Evolutionary conservation across 148 eudicot genomes (phyloP), one percentile per base, ranked within the genome.

Genomic region (Tetragonia tetragonoides): DNA sequence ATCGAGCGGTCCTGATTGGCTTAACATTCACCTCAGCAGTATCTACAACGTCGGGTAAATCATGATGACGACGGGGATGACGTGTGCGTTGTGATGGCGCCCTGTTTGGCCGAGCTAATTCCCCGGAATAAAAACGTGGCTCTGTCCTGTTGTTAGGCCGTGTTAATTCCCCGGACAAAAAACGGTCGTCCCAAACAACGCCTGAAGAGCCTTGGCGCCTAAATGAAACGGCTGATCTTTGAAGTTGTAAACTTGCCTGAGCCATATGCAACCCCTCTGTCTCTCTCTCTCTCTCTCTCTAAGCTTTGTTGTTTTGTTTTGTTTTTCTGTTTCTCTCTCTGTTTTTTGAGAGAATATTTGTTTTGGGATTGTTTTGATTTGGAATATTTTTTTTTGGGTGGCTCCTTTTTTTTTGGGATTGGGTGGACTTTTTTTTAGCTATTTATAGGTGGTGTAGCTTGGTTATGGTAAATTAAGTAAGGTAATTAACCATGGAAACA

Each of bases 131-230:
- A 40, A 78, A 82, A 10, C 39, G 53, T 1, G 69, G 73, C 10
- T 59, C 47, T 15, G 74, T 44, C 12, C 11, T n/a, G 28, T 10
- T 10, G 4, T 59, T 77, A 7, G 74, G 23, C 4, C 20, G 46
- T n/a, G 15, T 18, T 28, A 83, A n/a, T 73, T 81, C 86, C 0
- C 63, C 80, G 1, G 82, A 67, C 34, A 80, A 51, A 12, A 83
- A 70, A 23, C 81, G 88, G 65, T 90, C 91, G 60, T 88, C 84
- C 88, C 90, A 90, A 34, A 90, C 87, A 2, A 79, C 76, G 7
- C 93, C 93, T 0, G 93, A 90, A 5, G 93, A 90, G 16, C 93
- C 93, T 82, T 90, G 93, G 12, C 93, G 77, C 28, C 93, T 38
- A 78, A 90, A 90, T 41, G 91, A 90, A n/a, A 78, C 53, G 10